Conservation (phyloP, 2,329 filamentous ascomycete species). For the Sarocladium strictum region DNA sequence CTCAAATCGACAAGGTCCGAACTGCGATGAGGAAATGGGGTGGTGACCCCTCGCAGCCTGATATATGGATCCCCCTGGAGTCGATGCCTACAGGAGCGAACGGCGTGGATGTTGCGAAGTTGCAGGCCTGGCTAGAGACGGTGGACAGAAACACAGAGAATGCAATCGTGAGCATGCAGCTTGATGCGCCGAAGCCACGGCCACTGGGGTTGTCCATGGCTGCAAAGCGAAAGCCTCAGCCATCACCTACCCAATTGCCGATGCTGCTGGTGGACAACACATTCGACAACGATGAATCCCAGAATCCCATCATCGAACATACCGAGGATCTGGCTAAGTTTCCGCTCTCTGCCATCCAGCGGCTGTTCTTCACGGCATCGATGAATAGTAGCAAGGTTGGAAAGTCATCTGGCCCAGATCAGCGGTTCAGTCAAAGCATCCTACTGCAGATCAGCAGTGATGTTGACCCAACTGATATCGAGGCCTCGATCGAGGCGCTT, state of each 20-base stretch:
- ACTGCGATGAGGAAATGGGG: constrained; percentile 31
- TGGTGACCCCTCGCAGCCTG: constrained; percentile 29
- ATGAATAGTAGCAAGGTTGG: constrained; percentile 30
- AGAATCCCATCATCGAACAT: constrained; percentile 11
- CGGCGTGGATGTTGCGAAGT: not conserved
- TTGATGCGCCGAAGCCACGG: constrained; percentile 31
- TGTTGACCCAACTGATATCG: constrained; percentile 36
- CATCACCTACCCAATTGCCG: not conserved
- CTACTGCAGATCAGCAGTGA: constrained; percentile 38
- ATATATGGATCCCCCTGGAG: constrained; percentile 42
- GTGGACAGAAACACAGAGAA: constrained; percentile 40
- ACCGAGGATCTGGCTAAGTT: constrained; percentile 31
- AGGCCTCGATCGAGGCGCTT: constrained; percentile 41
- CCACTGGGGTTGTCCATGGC: constrained; percentile 19
- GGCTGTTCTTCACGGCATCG: constrained; percentile 43
- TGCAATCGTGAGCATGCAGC: constrained; percentile 38
- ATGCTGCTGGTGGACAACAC: constrained; percentile 2
- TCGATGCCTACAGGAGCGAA: constrained; percentile 30
- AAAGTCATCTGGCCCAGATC: constrained; percentile 28
- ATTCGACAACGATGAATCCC: constrained; percentile 19
- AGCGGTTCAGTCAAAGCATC: constrained; percentile 46
- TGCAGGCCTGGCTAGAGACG: constrained; percentile 51
- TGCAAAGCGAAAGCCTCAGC: constrained; percentile 1
- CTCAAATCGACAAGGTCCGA: constrained; percentile 34
- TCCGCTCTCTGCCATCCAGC: constrained; percentile 47